Percentiles rank a stretch among this genome's conserved stretches.
These are phyloP conservation scores for Phlebopus sp. DNA, from an alignment of 1,284 basidiomycete genomes.

Conservation along the genomic window DNA sequence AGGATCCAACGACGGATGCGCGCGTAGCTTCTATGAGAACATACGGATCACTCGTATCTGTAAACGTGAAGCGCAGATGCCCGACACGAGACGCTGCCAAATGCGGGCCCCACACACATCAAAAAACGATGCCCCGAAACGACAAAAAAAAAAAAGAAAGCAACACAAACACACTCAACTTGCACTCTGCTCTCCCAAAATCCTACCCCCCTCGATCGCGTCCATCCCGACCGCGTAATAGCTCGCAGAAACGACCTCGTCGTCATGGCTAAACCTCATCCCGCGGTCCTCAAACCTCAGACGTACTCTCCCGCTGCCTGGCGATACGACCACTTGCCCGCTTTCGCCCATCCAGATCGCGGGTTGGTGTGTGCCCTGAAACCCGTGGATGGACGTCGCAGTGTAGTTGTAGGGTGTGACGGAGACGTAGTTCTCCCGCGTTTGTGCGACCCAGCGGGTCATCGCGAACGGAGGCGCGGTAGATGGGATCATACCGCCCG, in stretches of 20 bases:
- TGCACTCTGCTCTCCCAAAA: slow-evolving; percentile 66
- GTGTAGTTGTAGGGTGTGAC: slow-evolving; percentile 78
- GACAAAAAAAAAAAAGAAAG: too few species aligned
- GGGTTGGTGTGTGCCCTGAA: slow-evolving; percentile 78
- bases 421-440: slow-evolving; percentile 70
- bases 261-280: slow-evolving; percentile 53
- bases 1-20: slow-evolving; percentile 58
- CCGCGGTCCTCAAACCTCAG: slow-evolving; percentile 60
- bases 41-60: slow-evolving; percentile 47
- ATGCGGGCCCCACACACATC: slow-evolving; percentile 6
- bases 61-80: slow-evolving; percentile 74
- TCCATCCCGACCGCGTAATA: slow-evolving; percentile 68
- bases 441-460: slow-evolving; percentile 79
- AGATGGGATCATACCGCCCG: slow-evolving; percentile 69
- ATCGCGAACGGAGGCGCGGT: slow-evolving; percentile 79
- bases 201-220: slow-evolving; percentile 45
- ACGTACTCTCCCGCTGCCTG: slow-evolving; percentile 54
- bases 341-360: slow-evolving; percentile 92
- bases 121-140: too few species aligned
- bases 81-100: slow-evolving; percentile 82
- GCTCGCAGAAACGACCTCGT: slow-evolving; percentile 61
- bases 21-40: slow-evolving; percentile 72
- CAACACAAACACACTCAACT: slow-evolving; percentile 45
- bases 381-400: slow-evolving; percentile 62
- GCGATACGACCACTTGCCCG: slow-evolving; percentile 61